Conservation (phyloP, 768 basidiomycete genomes). For the Jaapia argillacea region DNA sequence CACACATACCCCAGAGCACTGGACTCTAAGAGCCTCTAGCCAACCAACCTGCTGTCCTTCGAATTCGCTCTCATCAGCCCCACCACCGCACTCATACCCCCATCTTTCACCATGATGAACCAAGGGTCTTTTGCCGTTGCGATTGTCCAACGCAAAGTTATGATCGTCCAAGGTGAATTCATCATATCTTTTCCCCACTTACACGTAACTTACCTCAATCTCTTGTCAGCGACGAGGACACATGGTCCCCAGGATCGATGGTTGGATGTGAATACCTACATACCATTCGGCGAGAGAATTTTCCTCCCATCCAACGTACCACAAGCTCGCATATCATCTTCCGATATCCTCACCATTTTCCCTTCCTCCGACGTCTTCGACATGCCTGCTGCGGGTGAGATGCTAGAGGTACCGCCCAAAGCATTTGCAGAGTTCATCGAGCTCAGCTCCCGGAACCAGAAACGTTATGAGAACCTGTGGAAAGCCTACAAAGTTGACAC, state of each 20-base stretch:
- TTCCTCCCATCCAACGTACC: constrained; percentile 55
- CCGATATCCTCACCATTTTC: constrained; percentile 52
- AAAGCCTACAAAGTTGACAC: constrained; percentile 14
- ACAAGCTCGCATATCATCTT: constrained; percentile 48
- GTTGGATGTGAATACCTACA: constrained; percentile 57
- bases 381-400: constrained; percentile 29
- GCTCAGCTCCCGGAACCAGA: constrained; percentile 39
- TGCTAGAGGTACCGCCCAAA: constrained; percentile 54
- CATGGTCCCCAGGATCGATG: constrained; percentile 46
- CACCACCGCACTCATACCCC: no score
- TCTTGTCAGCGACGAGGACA: constrained; percentile 39
- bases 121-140: constrained; percentile 59
- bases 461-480: constrained; percentile 53
- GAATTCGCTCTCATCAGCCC: no score
- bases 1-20: no score
- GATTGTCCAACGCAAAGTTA: constrained; percentile 56
- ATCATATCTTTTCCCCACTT: constrained; percentile 2
- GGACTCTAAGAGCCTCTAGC: no score
- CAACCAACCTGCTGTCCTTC: no score
- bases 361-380: constrained; percentile 26
- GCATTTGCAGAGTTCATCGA: constrained; percentile 51
- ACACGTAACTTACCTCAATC: constrained; percentile 1
- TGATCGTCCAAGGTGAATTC: constrained; percentile 52
- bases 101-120: constrained; percentile 12
- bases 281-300: constrained; percentile 53